Evolutionary conservation across 345 rosid genomes (phyloP).

Genomic region (Acer campestre): DNA sequence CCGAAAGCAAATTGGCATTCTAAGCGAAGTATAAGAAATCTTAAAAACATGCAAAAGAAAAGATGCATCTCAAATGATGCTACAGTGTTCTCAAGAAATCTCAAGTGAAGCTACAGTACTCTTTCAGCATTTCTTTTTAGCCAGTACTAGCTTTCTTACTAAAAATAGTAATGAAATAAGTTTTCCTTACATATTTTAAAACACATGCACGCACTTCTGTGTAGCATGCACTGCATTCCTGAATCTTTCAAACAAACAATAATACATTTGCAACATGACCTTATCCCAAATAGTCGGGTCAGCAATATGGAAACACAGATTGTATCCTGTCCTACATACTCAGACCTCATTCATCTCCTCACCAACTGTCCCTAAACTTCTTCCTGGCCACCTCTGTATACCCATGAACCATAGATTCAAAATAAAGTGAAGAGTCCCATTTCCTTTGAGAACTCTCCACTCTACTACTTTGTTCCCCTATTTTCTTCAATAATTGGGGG

Average conservation of each 20-base stretch:
- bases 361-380: neutral
- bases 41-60: constrained; percentile 3
- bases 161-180: neutral
- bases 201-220: neutral
- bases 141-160: neutral
- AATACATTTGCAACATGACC: neutral
- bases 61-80: neutral
- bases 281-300: neutral
- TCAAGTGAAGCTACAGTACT: neutral
- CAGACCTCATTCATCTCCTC: neutral
- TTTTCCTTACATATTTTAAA: constrained; percentile 5
- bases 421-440: no score
- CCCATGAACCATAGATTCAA: neutral
- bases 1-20: neutral
- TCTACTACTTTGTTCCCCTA: neutral
- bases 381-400: neutral
- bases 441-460: no score
- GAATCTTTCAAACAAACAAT: neutral
- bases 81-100: neutral
- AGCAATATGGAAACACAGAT: neutral
- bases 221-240: neutral
- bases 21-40: neutral
- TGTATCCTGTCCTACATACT: neutral
- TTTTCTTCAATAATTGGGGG: neutral
- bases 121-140: neutral